phyloP scores from a whole-genome alignment of 345 rosid genomes.

The Brassica juncea region DNA sequence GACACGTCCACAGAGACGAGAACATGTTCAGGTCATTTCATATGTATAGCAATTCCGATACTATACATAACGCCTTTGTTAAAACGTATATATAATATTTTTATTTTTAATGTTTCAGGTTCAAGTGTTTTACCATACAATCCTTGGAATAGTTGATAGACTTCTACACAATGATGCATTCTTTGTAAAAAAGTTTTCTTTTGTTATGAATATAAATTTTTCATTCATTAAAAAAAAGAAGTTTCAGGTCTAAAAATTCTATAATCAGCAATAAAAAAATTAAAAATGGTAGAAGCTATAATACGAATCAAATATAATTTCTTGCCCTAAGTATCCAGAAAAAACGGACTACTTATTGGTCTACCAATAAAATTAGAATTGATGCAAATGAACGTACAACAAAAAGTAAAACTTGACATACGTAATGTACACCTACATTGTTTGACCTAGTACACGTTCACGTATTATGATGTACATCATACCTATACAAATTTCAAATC shows the following conservation, averaged over 20 bases:
- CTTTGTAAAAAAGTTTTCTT: no score
- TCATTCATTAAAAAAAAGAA: no score
- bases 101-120: not conserved
- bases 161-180: no score
- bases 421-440: not conserved
- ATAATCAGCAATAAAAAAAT: not conserved
- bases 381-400: not conserved
- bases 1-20: slow-evolving; percentile 11
- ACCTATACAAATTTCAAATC: not conserved
- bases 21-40: slow-evolving; percentile 9
- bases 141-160: no score
- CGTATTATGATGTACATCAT: not conserved
- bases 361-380: not conserved
- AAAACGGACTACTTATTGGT: not conserved
- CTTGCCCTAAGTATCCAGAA: not conserved
- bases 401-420: not conserved
- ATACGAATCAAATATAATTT: not conserved
- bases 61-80: not conserved
- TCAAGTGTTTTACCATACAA: no score
- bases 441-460: not conserved
- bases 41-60: not conserved
- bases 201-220: no score
- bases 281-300: not conserved
- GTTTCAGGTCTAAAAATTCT: not conserved
- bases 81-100: not conserved